Base-by-base conservation (phyloP, 2,329 filamentous ascomycete genomes). In the Trichophyton verrucosum region DNA sequence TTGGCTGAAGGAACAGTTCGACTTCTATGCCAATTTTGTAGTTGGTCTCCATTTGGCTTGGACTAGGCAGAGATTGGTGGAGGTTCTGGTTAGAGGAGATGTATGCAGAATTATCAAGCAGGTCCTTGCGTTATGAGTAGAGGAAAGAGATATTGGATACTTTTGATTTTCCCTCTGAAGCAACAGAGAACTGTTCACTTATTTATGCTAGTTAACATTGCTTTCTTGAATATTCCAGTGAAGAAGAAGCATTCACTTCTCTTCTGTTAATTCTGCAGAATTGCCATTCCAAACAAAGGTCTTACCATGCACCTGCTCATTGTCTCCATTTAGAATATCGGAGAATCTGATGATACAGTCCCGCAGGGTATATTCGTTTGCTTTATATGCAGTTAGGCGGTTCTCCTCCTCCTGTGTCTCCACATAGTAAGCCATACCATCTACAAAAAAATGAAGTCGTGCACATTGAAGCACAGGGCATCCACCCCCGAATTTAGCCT, bases 401-500 rank as follows among this genome's bases (percentile, higher is more conserved):
- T 56, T 36, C 7, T 30, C 47, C 38, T 63, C 33, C 13, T 59
- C 38, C 38, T 59, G 22, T 13, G 22, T 56, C 15, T 56, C 20
- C 22, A 69, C 66, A 61, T 65, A 55, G 62, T 67, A 71, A 8
- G 65, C 66, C 42, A 63, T 59, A 3, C 68, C 69, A 22, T 67
- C 36, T 42, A 71, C 66, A 15, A 60, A 44, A 27, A 51, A 57
- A 9, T 55, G 61, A 24, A 15, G 20, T n/a, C 63, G 62, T 22
- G 47, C 60, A 62, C 66, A 63, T 2, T 67, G 17, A 0, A 70
- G 61, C 40, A 68, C 68, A 9, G 68, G 67, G 61, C 69, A 71
- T 59, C 67, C 66, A 3, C 69, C 69, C 67, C 69, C 69, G 27
- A 70, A 40, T 60, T 68, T 69, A 61, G 64, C 67, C 57, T 64